Evolutionary conservation across 176 grass and related monocot genomes (phyloP).

Genomic region (Carex pumila): DNA sequence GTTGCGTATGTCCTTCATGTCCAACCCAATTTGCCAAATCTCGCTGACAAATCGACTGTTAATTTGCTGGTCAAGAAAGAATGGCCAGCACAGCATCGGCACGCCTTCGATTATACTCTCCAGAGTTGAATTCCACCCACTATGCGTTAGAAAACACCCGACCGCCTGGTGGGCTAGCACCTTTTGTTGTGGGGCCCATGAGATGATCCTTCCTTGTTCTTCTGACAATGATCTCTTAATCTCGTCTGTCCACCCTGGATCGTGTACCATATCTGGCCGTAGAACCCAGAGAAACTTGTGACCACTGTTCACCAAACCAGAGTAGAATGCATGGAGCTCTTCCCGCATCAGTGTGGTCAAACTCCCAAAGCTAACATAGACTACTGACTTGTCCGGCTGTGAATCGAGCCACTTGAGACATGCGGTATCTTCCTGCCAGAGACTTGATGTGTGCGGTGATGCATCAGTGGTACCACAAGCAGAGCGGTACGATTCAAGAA

Average conservation of each 20-base stretch:
- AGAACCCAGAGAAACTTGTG: conserved; percentile 49
- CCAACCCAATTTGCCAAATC: conserved; percentile 25
- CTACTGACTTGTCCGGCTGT: conserved; percentile 35
- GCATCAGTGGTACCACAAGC: not conserved
- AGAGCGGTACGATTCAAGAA: not conserved
- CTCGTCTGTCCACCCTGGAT: not conserved
- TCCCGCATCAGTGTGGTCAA: conserved; percentile 12
- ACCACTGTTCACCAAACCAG: conserved; percentile 27
- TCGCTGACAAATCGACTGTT: conserved; percentile 29
- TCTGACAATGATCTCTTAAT: not conserved
- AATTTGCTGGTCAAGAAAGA: conserved; percentile 34
- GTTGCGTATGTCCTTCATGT: conserved; percentile 33
- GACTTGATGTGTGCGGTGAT: not conserved
- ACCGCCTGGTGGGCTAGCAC: conserved; percentile 48
- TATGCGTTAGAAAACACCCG: conserved; percentile 51
- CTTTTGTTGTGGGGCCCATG: conserved; percentile 52
- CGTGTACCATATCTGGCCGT: conserved; percentile 30
- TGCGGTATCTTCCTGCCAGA: conserved; percentile 33
- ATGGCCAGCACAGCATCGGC: conserved; percentile 33
- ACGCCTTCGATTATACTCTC: conserved; percentile 36
- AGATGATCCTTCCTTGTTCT: conserved; percentile 23
- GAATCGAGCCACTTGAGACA: conserved; percentile 46
- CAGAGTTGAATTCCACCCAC: conserved; percentile 64
- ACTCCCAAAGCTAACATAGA: conserved; percentile 59
- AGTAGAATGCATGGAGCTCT: conserved; percentile 34